These are phyloP conservation scores for Umbelopsis sp. DNA, from an alignment of 192 early-diverging fungal genomes.

Conservation along the genomic window DNA sequence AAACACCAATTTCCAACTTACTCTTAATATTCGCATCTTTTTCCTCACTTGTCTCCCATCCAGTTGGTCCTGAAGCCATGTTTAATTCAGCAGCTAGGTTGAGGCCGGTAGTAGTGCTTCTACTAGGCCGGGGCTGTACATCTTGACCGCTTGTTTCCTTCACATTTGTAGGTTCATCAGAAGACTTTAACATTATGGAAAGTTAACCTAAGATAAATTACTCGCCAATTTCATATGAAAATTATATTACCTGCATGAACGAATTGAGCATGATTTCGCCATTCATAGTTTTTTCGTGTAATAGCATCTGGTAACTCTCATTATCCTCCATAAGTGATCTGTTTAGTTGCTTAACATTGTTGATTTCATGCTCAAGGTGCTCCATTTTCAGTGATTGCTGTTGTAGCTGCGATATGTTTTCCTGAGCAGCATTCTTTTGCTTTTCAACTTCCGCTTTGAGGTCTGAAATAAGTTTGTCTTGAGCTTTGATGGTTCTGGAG, in stretches of 20 bases:
- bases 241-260: slow-evolving; percentile 54
- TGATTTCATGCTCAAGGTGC: slow-evolving; percentile 56
- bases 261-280: slow-evolving; percentile 72
- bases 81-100: slow-evolving; percentile 41
- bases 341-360: slow-evolving; percentile 68
- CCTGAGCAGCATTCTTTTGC: slow-evolving; percentile 39
- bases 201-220: background rate
- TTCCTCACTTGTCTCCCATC: slow-evolving; percentile 11
- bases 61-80: slow-evolving; percentile 21
- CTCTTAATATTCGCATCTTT: slow-evolving; percentile 19
- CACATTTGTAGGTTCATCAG: background rate
- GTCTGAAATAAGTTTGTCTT: slow-evolving; percentile 44
- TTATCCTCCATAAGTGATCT: slow-evolving; percentile 77
- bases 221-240: background rate
- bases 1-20: slow-evolving; percentile 9
- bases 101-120: slow-evolving; percentile 24
- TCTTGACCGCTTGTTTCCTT: background rate
- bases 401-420: slow-evolving; percentile 36
- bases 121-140: slow-evolving; percentile 2
- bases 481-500: slow-evolving; percentile 41
- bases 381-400: slow-evolving; percentile 41
- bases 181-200: background rate
- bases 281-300: slow-evolving; percentile 81
- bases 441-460: slow-evolving; percentile 43
- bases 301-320: slow-evolving; percentile 76